Base-by-base conservation (phyloP, 441 rosid genomes). In the Arabidopsis lyrata region DNA sequence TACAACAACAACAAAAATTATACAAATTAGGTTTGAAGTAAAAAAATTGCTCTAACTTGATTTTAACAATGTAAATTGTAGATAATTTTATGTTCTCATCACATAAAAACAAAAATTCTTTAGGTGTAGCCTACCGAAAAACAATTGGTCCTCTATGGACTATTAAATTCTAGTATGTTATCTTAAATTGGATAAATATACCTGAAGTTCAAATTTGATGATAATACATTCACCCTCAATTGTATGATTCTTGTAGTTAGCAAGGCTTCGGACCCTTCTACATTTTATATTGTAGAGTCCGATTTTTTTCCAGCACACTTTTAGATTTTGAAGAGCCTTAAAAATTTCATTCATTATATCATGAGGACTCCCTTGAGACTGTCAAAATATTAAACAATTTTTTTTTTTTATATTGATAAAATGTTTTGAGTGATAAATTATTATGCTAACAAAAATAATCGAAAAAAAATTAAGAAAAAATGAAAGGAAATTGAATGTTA, bases 211-310 rank as follows among this genome's bases (percentile, higher is more conserved):
- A 60, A 48, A 70, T 32, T 58, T 70, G 31, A 70, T 31, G 13
- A 20, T n/a, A 9, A 29, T 12, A 53, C 20, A 14, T n/a, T 48
- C 50, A 53, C 53, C 38, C 14, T 32, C 22, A 36, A 10, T 32
- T 34, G 24, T 54, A 20, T 10, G 65, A 35, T 32, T 55, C 13
- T n/a, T 31, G 16, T 32, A n/a, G 60, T n/a, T n/a, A 55, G 22
- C 8, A 2, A 34, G 32, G 8, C 18, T 63, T 5, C n/a, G 88
- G 77, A 86, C 75, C 27, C 97, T 91, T 84, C 88, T 81, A 80
- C 97, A 93, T 79, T 91, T 93, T 85, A 93, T 88, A 80, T 91
- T 91, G 86, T 91, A 91, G 52, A 76, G 88, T 70, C 95, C 92
- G 15, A 88, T 88, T 79, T 85, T 87, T 80, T 93, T 91, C 98